Conservation (phyloP, 768 basidiomycete genomes). For the Fomitopsis serialis region DNA sequence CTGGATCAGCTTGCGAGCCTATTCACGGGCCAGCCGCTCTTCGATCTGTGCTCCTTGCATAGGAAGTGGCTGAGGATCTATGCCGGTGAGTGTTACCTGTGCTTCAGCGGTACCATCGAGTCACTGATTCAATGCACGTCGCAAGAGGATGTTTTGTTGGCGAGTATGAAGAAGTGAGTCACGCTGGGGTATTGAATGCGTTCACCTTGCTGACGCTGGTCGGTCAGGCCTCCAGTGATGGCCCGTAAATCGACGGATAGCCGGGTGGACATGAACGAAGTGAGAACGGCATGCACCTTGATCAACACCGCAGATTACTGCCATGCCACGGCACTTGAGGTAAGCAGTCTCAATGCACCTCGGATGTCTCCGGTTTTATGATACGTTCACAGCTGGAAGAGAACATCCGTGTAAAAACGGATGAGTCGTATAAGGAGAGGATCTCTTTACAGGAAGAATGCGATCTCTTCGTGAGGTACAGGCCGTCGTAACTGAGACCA, state of each 20-base stretch:
- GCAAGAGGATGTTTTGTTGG: conserved; percentile 80
- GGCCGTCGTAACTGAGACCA: conserved; percentile 1
- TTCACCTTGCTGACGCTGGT: not conserved
- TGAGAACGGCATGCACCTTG: conserved; percentile 81
- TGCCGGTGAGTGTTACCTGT: conserved; percentile 53
- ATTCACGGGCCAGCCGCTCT: conserved; percentile 78
- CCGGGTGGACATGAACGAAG: conserved; percentile 66
- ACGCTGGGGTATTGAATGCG: not conserved
- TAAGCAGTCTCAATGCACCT: conserved; percentile 17
- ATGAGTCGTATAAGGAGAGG: conserved; percentile 69
- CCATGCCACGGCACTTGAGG: conserved; percentile 85
- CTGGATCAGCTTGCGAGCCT: conserved; percentile 92
- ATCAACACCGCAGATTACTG: conserved; percentile 99
- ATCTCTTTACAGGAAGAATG: conserved; percentile 81
- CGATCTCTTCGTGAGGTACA: conserved; percentile 84
- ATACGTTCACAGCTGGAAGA: conserved; percentile 79
- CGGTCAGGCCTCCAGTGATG: conserved; percentile 33
- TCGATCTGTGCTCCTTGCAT: conserved; percentile 75
- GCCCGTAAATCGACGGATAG: conserved; percentile 73
- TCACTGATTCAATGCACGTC: conserved; percentile 6
- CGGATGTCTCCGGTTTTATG: too few species aligned
- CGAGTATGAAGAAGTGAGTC: conserved; percentile 65
- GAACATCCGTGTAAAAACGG: conserved; percentile 79
- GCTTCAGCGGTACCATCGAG: conserved; percentile 5
- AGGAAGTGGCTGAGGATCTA: conserved; percentile 95